These are phyloP conservation scores for Quercus ilex DNA, from an alignment of 306 rosid genomes.

Conservation along the genomic window DNA sequence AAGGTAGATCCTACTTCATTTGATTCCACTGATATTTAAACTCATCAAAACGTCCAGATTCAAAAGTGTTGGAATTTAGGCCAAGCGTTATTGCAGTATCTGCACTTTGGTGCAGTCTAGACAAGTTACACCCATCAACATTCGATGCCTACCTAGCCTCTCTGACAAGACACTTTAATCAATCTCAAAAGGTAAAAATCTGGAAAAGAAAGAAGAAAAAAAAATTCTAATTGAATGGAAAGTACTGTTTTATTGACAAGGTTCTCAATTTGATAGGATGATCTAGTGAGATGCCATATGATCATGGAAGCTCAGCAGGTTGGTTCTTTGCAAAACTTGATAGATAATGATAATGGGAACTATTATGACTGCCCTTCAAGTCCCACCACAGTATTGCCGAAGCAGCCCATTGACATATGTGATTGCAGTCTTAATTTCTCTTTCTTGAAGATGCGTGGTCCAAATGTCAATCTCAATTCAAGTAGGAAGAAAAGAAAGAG, in stretches of 20 bases:
- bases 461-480: background rate
- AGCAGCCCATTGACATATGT: constrained; percentile 8
- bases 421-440: constrained; percentile 16
- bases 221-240: background rate
- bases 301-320: constrained; percentile 29
- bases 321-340: background rate
- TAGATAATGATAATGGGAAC: background rate
- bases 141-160: constrained; percentile 13
- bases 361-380: constrained; percentile 32
- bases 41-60: constrained; percentile 21
- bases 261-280: constrained; percentile 20
- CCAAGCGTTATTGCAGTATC: constrained; percentile 45
- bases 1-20: background rate
- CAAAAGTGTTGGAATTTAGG: constrained; percentile 27
- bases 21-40: background rate
- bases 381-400: constrained; percentile 46
- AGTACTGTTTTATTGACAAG: constrained; percentile 6
- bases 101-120: constrained; percentile 33
- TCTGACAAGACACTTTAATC: constrained; percentile 23
- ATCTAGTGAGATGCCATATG: constrained; percentile 33
- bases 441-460: constrained; percentile 1
- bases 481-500: constrained; percentile 14
- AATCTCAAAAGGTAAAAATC: constrained; percentile 34
- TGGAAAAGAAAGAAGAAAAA: background rate
- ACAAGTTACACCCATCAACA: constrained; percentile 1